Percentiles rank a stretch among this genome's conserved stretches.
Evolutionary conservation across 306 rosid genomes (phyloP).

Genomic region (Cyamopsis tetragonoloba): DNA sequence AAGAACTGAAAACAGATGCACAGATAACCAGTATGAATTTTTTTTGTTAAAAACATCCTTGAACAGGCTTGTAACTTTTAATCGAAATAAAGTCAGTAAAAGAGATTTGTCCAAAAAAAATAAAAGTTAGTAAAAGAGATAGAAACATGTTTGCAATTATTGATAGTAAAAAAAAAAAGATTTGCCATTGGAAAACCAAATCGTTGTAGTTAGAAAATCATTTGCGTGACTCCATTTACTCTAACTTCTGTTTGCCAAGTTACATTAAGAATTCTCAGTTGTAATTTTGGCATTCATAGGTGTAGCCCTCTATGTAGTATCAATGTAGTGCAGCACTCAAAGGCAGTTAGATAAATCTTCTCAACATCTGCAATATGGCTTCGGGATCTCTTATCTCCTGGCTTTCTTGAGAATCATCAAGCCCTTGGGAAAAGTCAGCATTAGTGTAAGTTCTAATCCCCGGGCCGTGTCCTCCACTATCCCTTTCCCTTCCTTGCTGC

Average conservation of each 20-base stretch:
- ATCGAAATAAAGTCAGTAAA: no score
- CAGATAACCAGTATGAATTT: no score
- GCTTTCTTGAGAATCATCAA: slow-evolving; percentile 65
- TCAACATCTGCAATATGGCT: slow-evolving; percentile 48
- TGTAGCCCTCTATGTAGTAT: neutral
- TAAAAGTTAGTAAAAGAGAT: no score
- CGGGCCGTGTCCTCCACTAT: slow-evolving; percentile 64
- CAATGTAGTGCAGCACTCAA: neutral
- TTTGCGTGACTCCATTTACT: no score
- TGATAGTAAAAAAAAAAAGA: no score
- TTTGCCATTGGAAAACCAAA: no score
- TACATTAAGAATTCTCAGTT: neutral
- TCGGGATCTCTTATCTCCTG: slow-evolving; percentile 49
- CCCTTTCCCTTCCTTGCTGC: slow-evolving; percentile 68
- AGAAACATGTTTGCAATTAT: no score
- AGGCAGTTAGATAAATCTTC: slow-evolving; percentile 33
- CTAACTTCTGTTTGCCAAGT: neutral
- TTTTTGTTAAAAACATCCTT: no score
- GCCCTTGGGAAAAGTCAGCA: slow-evolving; percentile 62
- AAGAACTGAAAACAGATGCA: no score
- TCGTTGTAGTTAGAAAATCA: no score
- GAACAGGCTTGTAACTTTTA: no score
- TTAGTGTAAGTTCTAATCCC: slow-evolving; percentile 71
- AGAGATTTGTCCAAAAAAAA: no score
- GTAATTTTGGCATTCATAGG: neutral